Conservation (phyloP, 495 filamentous ascomycete species). For the Antarctomyces pellizariae region DNA sequence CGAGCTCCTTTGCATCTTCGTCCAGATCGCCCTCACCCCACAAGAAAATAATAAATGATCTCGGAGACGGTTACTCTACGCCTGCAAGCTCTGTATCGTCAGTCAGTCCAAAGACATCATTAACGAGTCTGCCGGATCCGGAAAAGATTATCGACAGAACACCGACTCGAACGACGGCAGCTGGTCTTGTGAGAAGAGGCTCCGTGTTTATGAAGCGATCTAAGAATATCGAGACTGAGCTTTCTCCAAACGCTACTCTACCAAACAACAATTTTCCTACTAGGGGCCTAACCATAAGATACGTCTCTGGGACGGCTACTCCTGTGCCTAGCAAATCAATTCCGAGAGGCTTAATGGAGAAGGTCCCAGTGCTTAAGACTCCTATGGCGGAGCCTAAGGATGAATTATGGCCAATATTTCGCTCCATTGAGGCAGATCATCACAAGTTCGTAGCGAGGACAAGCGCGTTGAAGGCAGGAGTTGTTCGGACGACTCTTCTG, state of each 20-base stretch:
- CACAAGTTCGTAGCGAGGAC: conserved; percentile 64
- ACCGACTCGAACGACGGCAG: neutral
- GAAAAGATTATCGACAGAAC: neutral
- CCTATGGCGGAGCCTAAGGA: conserved; percentile 35
- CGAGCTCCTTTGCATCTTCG: conserved; percentile 36
- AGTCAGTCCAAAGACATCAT: neutral
- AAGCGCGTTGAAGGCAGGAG: conserved; percentile 52
- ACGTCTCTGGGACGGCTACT: conserved; percentile 26
- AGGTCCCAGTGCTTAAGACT: conserved; percentile 26
- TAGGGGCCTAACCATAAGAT: conserved; percentile 11
- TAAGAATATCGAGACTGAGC: conserved; percentile 1
- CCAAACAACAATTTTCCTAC: conserved; percentile 11
- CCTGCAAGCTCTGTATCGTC: neutral
- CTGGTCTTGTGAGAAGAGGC: neutral
- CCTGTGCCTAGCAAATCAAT: conserved; percentile 24
- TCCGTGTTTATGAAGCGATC: conserved; percentile 1
- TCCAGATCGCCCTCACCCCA: conserved; percentile 38
- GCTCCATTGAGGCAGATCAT: conserved; percentile 59
- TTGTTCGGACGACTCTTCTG: conserved; percentile 57
- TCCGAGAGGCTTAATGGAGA: conserved; percentile 22
- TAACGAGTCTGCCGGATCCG: neutral
- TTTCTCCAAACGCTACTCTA: conserved; percentile 2
- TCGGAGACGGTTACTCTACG: neutral
- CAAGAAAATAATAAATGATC: conserved; percentile 2
- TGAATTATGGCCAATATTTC: conserved; percentile 75